Base-by-base conservation (phyloP, 805 yeast genomes). In the Yueomyces sinensis region DNA sequence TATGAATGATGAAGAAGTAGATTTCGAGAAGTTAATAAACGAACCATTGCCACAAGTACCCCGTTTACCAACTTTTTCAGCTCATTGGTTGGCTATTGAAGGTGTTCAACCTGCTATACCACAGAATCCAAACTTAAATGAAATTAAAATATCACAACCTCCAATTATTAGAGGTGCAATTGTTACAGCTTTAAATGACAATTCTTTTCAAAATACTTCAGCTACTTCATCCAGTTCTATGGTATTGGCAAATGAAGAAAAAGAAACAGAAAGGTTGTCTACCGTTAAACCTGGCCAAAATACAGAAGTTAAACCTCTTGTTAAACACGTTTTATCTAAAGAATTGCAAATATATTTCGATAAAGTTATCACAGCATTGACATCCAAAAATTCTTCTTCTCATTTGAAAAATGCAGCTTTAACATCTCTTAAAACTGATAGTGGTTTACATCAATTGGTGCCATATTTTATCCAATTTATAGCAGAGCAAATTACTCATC, bases 41-140 rank as follows among this genome's bases (percentile, higher is more conserved):
- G 89, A 81, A 53, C 96, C 95, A 23, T 63, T 91, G 39, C 99
- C 99, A 5, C 83, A 80, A 48, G 94, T 93, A 3, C 98, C 99
- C 4, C 70, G 97, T 38, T 76, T 79, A 40, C 78, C 94, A 3
- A 78, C 95, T 1, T 87, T 82, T 56, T 86, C 97, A 0, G 94
- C 96, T 5, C 94, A 82, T 54, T 89, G 98, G 97, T 66, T 93
- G 23, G 97, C 98, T 0, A 82, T 91, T 35, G 99, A 91, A 58
- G 99, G 99, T 38, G 94, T 91, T 7, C 99, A 91, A 53, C 98
- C 99, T 1, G 78, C 91, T 23, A 89, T 91, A 36, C 94, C 96
- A 2, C 98, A 93, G 59, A 91, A 91, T 60, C 99, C 99, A 17
- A 54, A 63, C 15, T 70, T 78, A 33, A 67, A 74, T 33, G 96